Conservation (phyloP, 2,329 filamentous ascomycete genomes). For the Fusarium mangiferae region DNA sequence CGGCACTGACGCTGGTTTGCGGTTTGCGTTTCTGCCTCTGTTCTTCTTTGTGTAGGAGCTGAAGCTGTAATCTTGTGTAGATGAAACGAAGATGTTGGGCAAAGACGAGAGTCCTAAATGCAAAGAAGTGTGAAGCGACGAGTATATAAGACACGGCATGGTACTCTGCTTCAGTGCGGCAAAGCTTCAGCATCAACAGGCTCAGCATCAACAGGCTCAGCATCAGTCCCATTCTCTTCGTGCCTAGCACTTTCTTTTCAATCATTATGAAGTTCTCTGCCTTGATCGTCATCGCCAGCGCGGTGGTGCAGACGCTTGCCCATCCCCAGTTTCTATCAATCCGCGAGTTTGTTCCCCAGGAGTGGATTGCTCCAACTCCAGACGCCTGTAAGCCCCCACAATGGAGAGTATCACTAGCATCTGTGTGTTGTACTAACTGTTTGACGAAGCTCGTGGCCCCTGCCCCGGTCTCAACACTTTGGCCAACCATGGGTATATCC, state of each 20-base stretch:
- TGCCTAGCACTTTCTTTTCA: fast-evolving
- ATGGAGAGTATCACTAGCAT: not conserved
- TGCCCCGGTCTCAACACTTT: slow-evolving; percentile 6
- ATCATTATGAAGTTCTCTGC: not conserved
- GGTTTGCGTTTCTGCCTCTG: not conserved
- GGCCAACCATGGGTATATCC: slow-evolving; percentile 13
- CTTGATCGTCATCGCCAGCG: not conserved
- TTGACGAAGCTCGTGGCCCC: not conserved
- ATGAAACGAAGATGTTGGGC: not conserved
- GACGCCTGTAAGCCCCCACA: not conserved
- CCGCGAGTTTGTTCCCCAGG: not conserved
- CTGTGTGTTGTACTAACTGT: not conserved
- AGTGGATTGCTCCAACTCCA: not conserved
- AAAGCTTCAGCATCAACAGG: not conserved
- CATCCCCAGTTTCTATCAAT: not conserved
- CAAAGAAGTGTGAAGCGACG: no score
- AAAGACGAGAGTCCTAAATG: fast-evolving
- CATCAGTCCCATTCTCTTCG: not conserved
- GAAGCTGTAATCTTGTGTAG: not conserved
- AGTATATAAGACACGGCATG: not conserved
- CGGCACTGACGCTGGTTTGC: not conserved
- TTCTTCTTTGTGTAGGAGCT: not conserved
- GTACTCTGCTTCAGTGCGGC: fast-evolving
- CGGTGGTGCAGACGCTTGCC: fast-evolving
- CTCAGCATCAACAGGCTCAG: not conserved